A percentile compares a stretch with the other conserved stretches of the same genome.
Conservation (phyloP, 2,329 filamentous ascomycete genomes). For the Xylaria sp. region DNA sequence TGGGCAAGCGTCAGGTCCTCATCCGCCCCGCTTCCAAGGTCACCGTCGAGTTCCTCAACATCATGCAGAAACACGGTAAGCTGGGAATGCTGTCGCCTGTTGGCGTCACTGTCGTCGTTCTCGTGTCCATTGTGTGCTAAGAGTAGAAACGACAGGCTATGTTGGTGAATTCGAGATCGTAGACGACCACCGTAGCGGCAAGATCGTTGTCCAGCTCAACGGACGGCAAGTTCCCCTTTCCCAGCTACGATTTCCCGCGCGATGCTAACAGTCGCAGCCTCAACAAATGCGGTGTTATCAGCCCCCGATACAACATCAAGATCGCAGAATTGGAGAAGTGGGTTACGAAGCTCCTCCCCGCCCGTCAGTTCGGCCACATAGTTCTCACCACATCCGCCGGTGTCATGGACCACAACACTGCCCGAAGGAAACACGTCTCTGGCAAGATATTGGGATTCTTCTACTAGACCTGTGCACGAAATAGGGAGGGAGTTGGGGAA, state of each 20-base stretch:
- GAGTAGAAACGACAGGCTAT: conserved; percentile 17
- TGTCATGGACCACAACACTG: conserved; percentile 33
- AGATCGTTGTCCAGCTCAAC: conserved; percentile 34
- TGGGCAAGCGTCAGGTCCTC: conserved; percentile 34
- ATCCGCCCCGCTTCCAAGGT: conserved; percentile 34
- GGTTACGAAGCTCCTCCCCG: conserved; percentile 31
- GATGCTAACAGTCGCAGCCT: conserved; percentile 25
- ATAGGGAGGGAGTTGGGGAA: conserved; percentile 29
- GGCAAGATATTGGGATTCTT: conserved; percentile 35
- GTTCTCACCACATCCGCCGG: conserved; percentile 35
- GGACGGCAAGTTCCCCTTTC: conserved; percentile 23
- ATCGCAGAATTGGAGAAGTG: conserved; percentile 31
- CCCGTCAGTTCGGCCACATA: conserved; percentile 35
- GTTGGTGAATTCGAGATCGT: conserved; percentile 34
- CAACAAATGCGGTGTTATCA: conserved; percentile 36
- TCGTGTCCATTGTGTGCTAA: not conserved
- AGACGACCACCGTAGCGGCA: conserved; percentile 36
- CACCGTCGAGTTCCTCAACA: conserved; percentile 35
- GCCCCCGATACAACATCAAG: conserved; percentile 35
- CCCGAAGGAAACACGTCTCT: conserved; percentile 34
- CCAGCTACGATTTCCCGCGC: not conserved
- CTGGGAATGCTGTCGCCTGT: not conserved
- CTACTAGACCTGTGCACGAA: conserved; percentile 26
- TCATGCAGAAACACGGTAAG: conserved; percentile 35
- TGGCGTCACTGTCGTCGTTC: not conserved